Base-by-base conservation (phyloP, 2,329 filamentous ascomycete genomes). In the Myriosclerotinia curreyana region DNA sequence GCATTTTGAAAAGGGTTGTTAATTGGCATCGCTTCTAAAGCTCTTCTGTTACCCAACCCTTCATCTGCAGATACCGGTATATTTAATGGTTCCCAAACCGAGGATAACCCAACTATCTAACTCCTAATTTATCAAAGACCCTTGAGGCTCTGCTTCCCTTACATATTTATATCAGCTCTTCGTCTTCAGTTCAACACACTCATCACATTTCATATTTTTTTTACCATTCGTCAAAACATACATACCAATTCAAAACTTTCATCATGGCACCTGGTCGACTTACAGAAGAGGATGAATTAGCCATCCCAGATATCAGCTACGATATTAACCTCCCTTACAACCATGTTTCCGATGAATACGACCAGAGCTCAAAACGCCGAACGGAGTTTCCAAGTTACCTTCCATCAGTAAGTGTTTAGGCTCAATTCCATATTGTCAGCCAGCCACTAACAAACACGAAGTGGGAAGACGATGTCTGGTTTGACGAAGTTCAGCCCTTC, bases 291-390 rank as follows among this genome's bases (percentile, higher is more conserved):
- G 67, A 71, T 61, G 62, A 64, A 20, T 15, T 59, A 14, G 52
- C 67, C 14, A 60, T 62, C 28, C 68, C 70, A n/a, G 68, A 70
- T 28, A 66, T 69, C 52, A 66, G 65, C 55, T 80, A 80, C 68
- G 78, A 80, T 69, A 80, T 80, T 72, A 80, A 80, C 70, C 75
- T 80, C 56, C 79, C 79, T 54, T 80, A 86, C 64, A 75, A 76
- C 25, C 51, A 66, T 5, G 59, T 75, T 73, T 68, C 75, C 75
- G 66, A 75, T 74, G 65, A 75, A 74, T 68, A 75, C 75, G 66
- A 74, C 20, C 58, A 71, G 52, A 72, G 74, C n/a, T 70, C 73
- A 60, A 73, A 74, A 52, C 75, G 75, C 34, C 74, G 76, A 55
- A 72, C 72, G 8, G 70, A 74, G 53, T 80, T 80, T 68, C 76